Evolutionary conservation across 345 rosid genomes (phyloP), one percentile per base, ranked within the genome.

Genomic region (Hibiscus tridactylites): DNA sequence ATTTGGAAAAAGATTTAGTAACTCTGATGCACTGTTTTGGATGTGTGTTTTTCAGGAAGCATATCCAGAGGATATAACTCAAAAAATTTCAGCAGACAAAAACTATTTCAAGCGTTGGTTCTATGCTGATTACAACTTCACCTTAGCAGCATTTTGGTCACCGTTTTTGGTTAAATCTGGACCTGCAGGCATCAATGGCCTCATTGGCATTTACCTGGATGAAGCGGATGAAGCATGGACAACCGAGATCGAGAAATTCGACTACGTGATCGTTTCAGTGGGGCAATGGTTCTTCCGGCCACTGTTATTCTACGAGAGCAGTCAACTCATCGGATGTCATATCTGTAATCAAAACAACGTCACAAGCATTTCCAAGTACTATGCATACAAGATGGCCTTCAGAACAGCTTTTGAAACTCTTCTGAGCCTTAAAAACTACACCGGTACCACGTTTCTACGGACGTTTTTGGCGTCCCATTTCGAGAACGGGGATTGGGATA

Each of bases 201-300:
- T 81, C 12, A 75, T 85, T 42, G 10, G 39, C 72, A 78, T 88
- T 64, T 67, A 83, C 82, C 74, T 88, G 6, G 93, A 86, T 47
- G 73, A 83, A 68, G 76, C 82, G 11, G 85, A 85, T 57, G 83
- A 81, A 5, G 73, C 79, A 24, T 88, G 93, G 93, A 73, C 78
- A 0, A 54, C 39, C 3, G 65, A 82, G 80, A 71, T 88, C 24
- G 77, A 79, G 46, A 65, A 11, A 24, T 86, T 85, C 10, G 10
- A 47, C 52, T 10, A 47, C 52, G 15, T 47, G 13, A 12, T 47
- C 52, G 57, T 88, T 61, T 88, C 88, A 1, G 87, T 75, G 0
- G 88, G 92, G 37, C 87, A 81, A 19, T 88, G 92, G 92, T 86
- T 86, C 82, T 85, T 82, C 59, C 81, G 88, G 3, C 86, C 86